Percentiles rank a stretch among this genome's conserved stretches.
phyloP scores from a whole-genome alignment of 2,329 filamentous ascomycete species.

The Fusarium zealandicum region DNA sequence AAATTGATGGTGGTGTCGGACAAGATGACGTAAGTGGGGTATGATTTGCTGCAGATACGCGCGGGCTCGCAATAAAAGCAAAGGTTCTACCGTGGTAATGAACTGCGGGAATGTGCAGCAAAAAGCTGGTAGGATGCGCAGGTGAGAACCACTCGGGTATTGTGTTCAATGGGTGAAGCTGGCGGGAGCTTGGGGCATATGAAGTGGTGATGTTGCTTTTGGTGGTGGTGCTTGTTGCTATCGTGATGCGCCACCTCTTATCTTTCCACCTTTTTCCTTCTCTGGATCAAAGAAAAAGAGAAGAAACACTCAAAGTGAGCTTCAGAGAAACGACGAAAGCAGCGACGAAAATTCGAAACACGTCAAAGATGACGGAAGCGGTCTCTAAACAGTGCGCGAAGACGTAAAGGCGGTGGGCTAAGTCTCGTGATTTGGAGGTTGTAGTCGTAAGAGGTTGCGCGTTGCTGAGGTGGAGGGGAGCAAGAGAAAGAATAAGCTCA shows the following conservation, averaged over 20 bases:
- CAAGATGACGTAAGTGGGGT: slow-evolving; percentile 17
- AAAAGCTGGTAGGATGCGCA: slow-evolving; percentile 15
- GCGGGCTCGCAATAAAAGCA: slow-evolving; percentile 8
- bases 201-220: slow-evolving; percentile 16
- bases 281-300: neutral
- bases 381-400: slow-evolving; percentile 9
- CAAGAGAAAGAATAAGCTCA: slow-evolving; percentile 7
- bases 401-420: slow-evolving; percentile 29
- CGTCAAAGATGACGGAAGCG: neutral
- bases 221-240: slow-evolving; percentile 6
- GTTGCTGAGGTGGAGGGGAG: neutral
- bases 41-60: slow-evolving; percentile 32
- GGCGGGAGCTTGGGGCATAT: slow-evolving; percentile 2
- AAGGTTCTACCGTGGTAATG: slow-evolving; percentile 1
- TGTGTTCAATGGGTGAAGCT: slow-evolving; percentile 17
- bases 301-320: neutral
- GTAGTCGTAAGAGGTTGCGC: neutral
- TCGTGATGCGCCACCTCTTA: slow-evolving; percentile 8
- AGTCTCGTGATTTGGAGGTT: slow-evolving; percentile 29
- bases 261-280: slow-evolving; percentile 25
- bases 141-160: neutral
- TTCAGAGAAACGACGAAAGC: slow-evolving; percentile 18
- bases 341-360: neutral
- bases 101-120: slow-evolving; percentile 17
- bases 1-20: slow-evolving; percentile 14